Percentiles rank a stretch among this genome's conserved stretches.
phyloP scores from a whole-genome alignment of 129 eudicot species.

The Artemisia argyi region DNA sequence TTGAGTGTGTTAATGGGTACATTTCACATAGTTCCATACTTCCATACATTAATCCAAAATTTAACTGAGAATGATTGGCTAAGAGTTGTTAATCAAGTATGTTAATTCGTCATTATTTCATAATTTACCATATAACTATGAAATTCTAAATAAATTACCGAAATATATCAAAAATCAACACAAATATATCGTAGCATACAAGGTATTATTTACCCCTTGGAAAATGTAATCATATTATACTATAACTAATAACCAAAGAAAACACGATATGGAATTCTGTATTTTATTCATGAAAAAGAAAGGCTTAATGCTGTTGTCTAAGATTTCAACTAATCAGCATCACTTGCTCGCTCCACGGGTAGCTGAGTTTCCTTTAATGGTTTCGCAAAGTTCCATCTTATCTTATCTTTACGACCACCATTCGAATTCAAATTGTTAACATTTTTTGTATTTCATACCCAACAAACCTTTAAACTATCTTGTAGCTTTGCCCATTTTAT shows the following conservation, averaged over 20 bases:
- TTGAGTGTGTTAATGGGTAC: too few species aligned
- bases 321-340: slow-evolving; percentile 57
- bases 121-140: not conserved
- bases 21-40: too few species aligned
- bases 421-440: slow-evolving; percentile 39
- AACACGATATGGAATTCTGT: too few species aligned
- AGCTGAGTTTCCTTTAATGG: slow-evolving; percentile 43
- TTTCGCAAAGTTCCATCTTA: slow-evolving; percentile 65
- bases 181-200: not conserved
- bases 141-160: not conserved
- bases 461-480: slow-evolving; percentile 75
- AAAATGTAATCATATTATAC: not conserved
- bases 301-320: slow-evolving; percentile 1
- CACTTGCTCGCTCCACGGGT: slow-evolving; percentile 28
- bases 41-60: not conserved
- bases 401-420: slow-evolving; percentile 55
- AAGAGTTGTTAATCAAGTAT: not conserved
- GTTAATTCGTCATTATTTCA: not conserved
- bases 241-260: too few species aligned
- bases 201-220: slow-evolving; percentile 9
- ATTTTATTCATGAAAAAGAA: too few species aligned
- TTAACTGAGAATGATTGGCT: not conserved
- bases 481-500: slow-evolving; percentile 71
- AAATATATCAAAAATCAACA: not conserved
- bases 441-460: slow-evolving; percentile 77